Base-by-base conservation (phyloP, 768 basidiomycete genomes). In the Boletus subparvulus region DNA sequence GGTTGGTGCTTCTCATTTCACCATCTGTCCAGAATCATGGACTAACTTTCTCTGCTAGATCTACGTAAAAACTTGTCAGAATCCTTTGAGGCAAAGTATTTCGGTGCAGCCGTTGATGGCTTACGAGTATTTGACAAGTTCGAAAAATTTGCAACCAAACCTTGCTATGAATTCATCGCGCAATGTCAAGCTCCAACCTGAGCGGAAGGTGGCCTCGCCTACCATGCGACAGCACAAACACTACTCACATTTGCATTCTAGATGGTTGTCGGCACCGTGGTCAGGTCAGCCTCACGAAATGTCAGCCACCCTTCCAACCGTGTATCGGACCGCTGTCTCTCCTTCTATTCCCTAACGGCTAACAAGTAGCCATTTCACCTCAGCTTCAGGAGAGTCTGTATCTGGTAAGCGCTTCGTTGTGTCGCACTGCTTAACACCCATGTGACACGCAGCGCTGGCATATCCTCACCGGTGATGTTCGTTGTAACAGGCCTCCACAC, bases 401-500 rank as follows among this genome's bases (percentile, higher is more conserved):
- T 44, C 52, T 9, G 56, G 65, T 66, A 54, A 60, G 63, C 35
- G 2, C 33, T 30, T 52, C 37, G 21, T 47, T 47, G 26, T 10
- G 37, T 63, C 42, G 6, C 32, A 43, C 19, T 51, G 14, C 55
- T 19, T 35, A 41, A 50, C 43, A 45, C 48, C 63, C 24, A 65
- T 62, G 36, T 67, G 51, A 65, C 52, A 30, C 35, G 28, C 48
- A 65, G 63, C 50, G 28, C 42, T 47, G 39, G 50, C 37, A 40
- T 40, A 62, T 44, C 30, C 35, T 16, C 35, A 26, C n/a, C 4
- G 36, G 47, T 53, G 12, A 68, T 68, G 63, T 68, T 68, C 35
- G 58, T 66, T 19, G 63, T 66, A 14, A 49, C 65, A 59, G 60
- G 55, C 16, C 54, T 66, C 40, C 52, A 68, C 26, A 65, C 60